Evolutionary conservation across 106 monocot species (phyloP), one percentile per base, ranked within the genome.

Genomic region (Xerophyta viscosa): DNA sequence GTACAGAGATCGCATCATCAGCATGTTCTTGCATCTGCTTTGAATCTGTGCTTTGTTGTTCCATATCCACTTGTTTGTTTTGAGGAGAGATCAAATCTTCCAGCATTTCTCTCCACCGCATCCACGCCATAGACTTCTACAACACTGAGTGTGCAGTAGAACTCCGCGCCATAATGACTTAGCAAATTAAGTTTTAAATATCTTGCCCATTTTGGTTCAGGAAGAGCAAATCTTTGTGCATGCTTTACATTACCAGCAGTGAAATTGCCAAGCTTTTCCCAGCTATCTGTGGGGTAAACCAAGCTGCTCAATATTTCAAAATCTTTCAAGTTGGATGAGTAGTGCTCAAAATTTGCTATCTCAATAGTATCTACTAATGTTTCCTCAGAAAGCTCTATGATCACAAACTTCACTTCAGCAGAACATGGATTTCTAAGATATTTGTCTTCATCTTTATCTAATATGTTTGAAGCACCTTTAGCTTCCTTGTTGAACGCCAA

Each of bases 351-450:
- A 49, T 85, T 91, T 27, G 81, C 85, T 27, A 91, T 68, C 62
- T 77, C 74, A 17, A 91, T 72, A 8, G 71, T 78, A 41, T 67
- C 71, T 20, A 91, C 91, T 31, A 91, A 72, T 6, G 91, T 91
- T 60, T 91, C 91, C 58, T 85, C 91, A 41, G 91, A 91, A 14
- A 91, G 72, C 57, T 91, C 85, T 39, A 91, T 63, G 43, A 81
- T 61, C 24, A 85, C 71, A 57, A 63, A 85, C 53, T 91, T 91
- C 47, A 77, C 84, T 52, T 85, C 91, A 12, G 63, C 85, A 24
- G 85, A 91, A 63, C 91, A 91, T 36, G 91, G 91, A 67, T 91
- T 91, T 8, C 91, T 62, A 15, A 91, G 71, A 49, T 91, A 91
- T 59, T 78, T 91, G 58, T 91, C 91, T 42, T 78, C 66, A 64